Conservation (phyloP, 257 asterid genomes). For the Forsythia suspensa region DNA sequence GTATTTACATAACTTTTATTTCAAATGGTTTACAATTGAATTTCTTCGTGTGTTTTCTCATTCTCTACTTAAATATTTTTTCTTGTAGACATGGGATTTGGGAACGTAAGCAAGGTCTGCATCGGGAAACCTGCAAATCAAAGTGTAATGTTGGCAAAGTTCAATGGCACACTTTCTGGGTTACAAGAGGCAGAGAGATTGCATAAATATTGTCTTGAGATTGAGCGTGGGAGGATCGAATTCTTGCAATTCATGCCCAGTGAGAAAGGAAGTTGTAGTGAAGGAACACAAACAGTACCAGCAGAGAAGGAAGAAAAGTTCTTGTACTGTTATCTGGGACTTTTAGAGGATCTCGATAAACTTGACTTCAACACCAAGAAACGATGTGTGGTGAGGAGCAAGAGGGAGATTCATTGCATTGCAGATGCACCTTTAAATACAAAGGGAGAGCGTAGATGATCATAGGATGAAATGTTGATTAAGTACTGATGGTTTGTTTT, state of each 20-base stretch:
- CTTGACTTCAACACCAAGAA: constrained; percentile 63
- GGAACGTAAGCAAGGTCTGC: constrained; percentile 54
- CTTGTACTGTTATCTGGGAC: constrained; percentile 61
- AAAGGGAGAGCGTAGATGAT: not conserved
- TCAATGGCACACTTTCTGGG: constrained; percentile 65
- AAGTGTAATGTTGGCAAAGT: constrained; percentile 60
- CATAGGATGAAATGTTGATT: not conserved
- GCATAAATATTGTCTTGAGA: constrained; percentile 36
- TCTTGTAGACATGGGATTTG: constrained; percentile 53
- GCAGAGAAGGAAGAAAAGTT: constrained; percentile 29
- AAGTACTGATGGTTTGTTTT: not conserved
- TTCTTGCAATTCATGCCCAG: constrained; percentile 28
- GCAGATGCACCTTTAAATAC: constrained; percentile 25
- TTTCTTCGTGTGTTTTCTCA: not conserved
- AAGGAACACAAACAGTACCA: constrained; percentile 18
- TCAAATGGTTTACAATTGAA: not conserved
- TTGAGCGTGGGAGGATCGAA: constrained; percentile 50
- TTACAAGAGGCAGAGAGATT: constrained; percentile 66
- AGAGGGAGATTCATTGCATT: constrained; percentile 51
- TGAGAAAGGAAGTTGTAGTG: constrained; percentile 15
- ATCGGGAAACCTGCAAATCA: constrained; percentile 65
- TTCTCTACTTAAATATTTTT: not conserved
- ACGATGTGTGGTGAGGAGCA: constrained; percentile 61
- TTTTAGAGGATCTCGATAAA: constrained; percentile 65
- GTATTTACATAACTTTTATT: not conserved